Conservation (phyloP, 306 rosid species). For the Cercis canadensis region DNA sequence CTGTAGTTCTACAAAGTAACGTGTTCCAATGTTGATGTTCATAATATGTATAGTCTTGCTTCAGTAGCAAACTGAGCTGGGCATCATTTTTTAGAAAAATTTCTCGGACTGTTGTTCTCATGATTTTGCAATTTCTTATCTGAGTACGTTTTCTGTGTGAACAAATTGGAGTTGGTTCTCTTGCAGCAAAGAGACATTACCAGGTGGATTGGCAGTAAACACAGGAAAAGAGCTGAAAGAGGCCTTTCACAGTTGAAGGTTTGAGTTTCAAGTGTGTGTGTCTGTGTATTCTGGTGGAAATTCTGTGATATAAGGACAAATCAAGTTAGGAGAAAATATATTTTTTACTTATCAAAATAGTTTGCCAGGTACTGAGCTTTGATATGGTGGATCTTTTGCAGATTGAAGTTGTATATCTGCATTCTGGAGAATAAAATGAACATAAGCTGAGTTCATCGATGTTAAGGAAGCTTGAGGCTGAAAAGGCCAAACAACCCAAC, state of each 20-base stretch:
- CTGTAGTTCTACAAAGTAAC: constrained; percentile 4
- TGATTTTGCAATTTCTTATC: constrained; percentile 27
- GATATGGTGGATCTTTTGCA: constrained; percentile 49
- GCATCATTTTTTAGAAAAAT: not conserved
- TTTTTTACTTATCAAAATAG: not conserved
- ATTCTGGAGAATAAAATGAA: constrained; percentile 66
- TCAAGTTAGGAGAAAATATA: not conserved
- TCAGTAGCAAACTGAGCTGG: constrained; percentile 18
- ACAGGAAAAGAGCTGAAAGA: constrained; percentile 78
- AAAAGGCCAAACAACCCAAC: constrained; percentile 55
- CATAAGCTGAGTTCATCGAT: constrained; percentile 75
- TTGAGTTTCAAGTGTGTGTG: constrained; percentile 24
- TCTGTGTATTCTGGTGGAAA: constrained; percentile 1
- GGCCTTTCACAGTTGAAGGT: constrained; percentile 84
- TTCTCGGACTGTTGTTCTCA: constrained; percentile 3
- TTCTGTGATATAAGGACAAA: constrained; percentile 4
- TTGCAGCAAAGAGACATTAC: constrained; percentile 89
- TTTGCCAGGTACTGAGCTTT: constrained; percentile 1
- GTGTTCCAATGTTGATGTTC: constrained; percentile 1
- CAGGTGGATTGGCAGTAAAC: constrained; percentile 89
- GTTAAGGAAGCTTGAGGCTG: constrained; percentile 78
- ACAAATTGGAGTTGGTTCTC: constrained; percentile 34
- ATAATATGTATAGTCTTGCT: constrained; percentile 19
- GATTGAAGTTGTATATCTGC: constrained; percentile 93
- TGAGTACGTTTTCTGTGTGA: not conserved